Base-by-base conservation (phyloP, 2,329 filamentous ascomycete species). In the Talaromyces marneffei region DNA sequence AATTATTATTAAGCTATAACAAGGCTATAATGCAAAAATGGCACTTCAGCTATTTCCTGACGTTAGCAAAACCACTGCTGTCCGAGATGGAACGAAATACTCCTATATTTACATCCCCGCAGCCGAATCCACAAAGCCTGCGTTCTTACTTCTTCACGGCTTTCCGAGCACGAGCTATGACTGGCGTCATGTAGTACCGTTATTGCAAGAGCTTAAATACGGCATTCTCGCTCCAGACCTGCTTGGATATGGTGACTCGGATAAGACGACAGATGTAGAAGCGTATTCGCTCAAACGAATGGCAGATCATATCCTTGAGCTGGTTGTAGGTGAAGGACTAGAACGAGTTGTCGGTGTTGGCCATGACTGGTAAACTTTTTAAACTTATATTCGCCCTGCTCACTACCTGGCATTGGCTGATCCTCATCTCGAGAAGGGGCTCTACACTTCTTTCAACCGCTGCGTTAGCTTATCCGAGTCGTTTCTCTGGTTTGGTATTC, bases 91-190 rank as follows among this genome's bases (percentile, higher is more conserved):
- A 4, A 62, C 60, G 16, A 59, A 61, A 12, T 72, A 72, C 53
- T 64, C 71, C 2, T 76, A 75, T 63, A 63, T 74, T 27, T 65
- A 69, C 55, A 66, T 69, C 3, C 67, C 64, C 3, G 55, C 62
- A 16, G 33, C 63, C 1, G 54, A 50, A 5, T 27, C 63, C 1
- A 57, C 46, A 6, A 60, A 66, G 7, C 64, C 69, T 4, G 80
- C 78, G 0, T 66, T 82, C 3, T 69, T 83, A 14, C 72, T 83
- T 59, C 71, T 82, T 12, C 81, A 82, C 63, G 79, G 80, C 35
- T 80, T 81, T 55, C 80, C 80, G 29, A 80, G 78, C 4, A 77
- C 76, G 37, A 70, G 73, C 12, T 69, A 72, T 35, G 79, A 82
- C 69, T 83, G 79, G 76, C 61, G 69, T 3, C 66, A 71, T 58